Percentiles rank a stretch among this genome's conserved stretches.
phyloP scores from a whole-genome alignment of 805 yeast species.

The Cyberlindnera suaveolens region DNA sequence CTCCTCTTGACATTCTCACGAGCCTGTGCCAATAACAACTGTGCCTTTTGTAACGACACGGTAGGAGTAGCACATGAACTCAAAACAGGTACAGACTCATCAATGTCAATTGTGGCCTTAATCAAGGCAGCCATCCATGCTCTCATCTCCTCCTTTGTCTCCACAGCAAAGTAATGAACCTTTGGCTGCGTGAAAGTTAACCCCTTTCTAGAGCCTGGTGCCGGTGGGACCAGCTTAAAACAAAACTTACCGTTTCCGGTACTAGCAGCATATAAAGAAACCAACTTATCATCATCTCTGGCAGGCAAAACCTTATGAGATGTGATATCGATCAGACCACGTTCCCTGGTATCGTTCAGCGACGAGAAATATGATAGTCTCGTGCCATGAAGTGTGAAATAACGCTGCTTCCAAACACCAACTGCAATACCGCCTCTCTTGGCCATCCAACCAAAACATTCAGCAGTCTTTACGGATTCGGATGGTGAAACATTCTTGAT shows the following conservation, averaged over 20 bases:
- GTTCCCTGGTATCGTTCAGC: constrained; percentile 73
- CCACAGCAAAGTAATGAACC: constrained; percentile 94
- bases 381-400: constrained; percentile 85
- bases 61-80: constrained; percentile 96
- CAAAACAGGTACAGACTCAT: constrained; percentile 85
- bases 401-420: constrained; percentile 88
- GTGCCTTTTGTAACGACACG: constrained; percentile 79
- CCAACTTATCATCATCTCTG: constrained; percentile 74
- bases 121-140: constrained; percentile 92
- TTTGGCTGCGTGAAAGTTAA: constrained; percentile 94
- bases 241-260: constrained; percentile 93
- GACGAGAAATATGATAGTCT: constrained; percentile 82
- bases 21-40: constrained; percentile 76
- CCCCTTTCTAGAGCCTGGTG: constrained; percentile 94
- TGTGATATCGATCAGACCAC: constrained; percentile 92
- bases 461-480: constrained; percentile 71
- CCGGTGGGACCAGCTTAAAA: constrained; percentile 92
- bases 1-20: constrained; percentile 63
- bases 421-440: constrained; percentile 80
- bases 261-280: constrained; percentile 85
- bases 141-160: constrained; percentile 84
- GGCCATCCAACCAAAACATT: constrained; percentile 91
- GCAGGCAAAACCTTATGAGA: constrained; percentile 88
- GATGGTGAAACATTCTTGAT: constrained; percentile 68
- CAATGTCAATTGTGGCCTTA: constrained; percentile 94